Base-by-base conservation (phyloP, 208 protist species). In the Trypanosoma congolense region DNA sequence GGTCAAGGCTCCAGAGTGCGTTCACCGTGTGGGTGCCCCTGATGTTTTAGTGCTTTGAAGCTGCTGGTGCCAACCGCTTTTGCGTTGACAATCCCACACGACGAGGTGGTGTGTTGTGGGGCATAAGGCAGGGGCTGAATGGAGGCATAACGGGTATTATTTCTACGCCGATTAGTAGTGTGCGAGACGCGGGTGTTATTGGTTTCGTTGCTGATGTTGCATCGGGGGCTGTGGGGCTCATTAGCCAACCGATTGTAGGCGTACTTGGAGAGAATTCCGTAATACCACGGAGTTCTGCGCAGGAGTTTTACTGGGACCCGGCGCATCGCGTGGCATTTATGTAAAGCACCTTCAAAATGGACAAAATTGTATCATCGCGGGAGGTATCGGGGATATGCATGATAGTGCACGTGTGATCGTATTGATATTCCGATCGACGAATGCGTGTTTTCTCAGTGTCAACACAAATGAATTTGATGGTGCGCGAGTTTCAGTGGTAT, bases 241-340 rank as follows among this genome's bases (percentile, higher is more conserved):
- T 84, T 10, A 81, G 59, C 1, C 76, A 73, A 4, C 85, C 81
- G 19, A 46, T 88, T 19, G 71, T 71, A 9, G 74, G 77, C n/a
- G 56, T 76, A 22, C 70, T 90, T 38, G 33, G 29, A 59, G 77
- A 40, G 76, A 73, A 12, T 66, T 93, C 25, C 67, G 77, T 33
- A 68, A 66, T 29, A 77, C 76, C 0, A 77, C 72, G 9, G 79
- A 90, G 54, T 85, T 81, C 56, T 79, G 77, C 62, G 53, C 80
- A 4, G 43, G 60, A 25, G 25, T 59, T n/a, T 33, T 77, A 18
- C 61, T 61, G n/a, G 68, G 53, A 41, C 26, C 24, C 3, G 38
- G 47, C 19, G 12, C 16, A 28, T 51, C 56, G 19, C 44, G 41
- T 14, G 45, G 40, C 12, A 50, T 51, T 6, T 50, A 62, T 31